phyloP scores from a whole-genome alignment of 2,329 filamentous ascomycete species.

The Cladophialophora yegresii region DNA sequence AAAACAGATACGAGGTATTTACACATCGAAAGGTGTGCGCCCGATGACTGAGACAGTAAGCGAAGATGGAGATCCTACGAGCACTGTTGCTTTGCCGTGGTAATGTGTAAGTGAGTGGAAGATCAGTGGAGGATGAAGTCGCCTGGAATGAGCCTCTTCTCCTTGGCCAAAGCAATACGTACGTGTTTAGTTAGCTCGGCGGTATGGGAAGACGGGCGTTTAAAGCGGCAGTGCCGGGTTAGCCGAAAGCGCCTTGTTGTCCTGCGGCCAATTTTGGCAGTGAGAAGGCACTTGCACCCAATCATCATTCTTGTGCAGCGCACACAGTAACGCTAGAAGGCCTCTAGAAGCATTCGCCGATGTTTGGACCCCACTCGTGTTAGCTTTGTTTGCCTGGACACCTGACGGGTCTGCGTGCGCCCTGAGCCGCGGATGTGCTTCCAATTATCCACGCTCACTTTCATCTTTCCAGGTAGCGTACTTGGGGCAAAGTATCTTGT shows the following conservation, averaged over 20 bases:
- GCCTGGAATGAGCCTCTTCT: not conserved
- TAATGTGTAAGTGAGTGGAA: not conserved
- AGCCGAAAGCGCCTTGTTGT: not conserved
- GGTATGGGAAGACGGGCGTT: not conserved
- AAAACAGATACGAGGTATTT: not conserved
- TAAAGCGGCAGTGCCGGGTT: not conserved
- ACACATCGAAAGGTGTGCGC: not conserved
- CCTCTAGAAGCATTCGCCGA: not conserved
- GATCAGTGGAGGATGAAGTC: not conserved
- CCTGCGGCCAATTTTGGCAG: no score
- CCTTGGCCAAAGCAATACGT: no score
- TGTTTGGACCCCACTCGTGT: not conserved
- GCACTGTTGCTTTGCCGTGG: not conserved
- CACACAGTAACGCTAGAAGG: not conserved
- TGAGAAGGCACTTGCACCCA: no score
- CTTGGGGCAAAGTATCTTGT: not conserved
- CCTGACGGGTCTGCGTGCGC: not conserved
- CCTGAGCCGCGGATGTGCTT: not conserved
- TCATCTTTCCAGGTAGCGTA: not conserved
- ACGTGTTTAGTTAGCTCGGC: no score
- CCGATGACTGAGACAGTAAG: not conserved
- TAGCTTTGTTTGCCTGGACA: not conserved
- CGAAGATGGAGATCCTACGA: not conserved
- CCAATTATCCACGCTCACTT: not conserved
- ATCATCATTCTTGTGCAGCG: not conserved